Conservation (phyloP, 192 early-diverging fungal genomes). For the Linnemannia schmuckeri region DNA sequence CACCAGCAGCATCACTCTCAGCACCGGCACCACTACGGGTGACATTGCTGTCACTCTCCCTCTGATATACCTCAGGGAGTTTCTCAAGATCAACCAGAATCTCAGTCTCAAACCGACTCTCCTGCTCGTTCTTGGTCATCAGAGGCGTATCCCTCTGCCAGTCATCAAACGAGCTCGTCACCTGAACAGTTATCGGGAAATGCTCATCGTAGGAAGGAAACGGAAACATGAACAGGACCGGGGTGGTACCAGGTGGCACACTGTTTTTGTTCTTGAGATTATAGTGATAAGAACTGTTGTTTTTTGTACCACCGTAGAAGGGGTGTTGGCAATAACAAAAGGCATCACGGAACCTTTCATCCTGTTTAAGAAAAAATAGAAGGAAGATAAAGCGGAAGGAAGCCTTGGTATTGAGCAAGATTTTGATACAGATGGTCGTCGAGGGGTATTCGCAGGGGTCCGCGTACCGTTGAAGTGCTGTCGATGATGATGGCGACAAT, state of each 20-base stretch:
- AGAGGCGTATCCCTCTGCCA: constrained; percentile 5
- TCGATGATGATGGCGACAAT: background rate
- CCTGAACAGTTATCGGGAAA: constrained; percentile 19
- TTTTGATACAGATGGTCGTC: constrained; percentile 13
- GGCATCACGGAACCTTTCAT: background rate
- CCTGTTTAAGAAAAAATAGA: constrained; percentile 2
- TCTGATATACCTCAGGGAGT: background rate
- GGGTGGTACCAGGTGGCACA: background rate
- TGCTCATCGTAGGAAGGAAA: constrained; percentile 14
- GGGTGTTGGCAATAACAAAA: constrained; percentile 6
- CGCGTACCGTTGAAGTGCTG: background rate
- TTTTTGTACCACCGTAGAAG: background rate
- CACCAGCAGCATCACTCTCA: background rate
- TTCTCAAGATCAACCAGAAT: constrained; percentile 20
- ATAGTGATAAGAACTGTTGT: background rate
- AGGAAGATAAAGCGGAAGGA: constrained; percentile 5
- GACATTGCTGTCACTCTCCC: background rate
- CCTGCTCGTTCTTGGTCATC: constrained; percentile 8
- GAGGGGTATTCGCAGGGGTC: background rate
- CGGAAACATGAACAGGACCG: constrained; percentile 19
- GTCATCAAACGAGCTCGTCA: constrained; percentile 29
- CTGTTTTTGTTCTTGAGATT: background rate
- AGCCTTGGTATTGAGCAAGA: constrained; percentile 13
- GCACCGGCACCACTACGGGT: background rate
- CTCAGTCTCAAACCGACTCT: constrained; percentile 15